phyloP scores from a whole-genome alignment of 1,284 basidiomycete species.

The Farysia itapuensis region DNA sequence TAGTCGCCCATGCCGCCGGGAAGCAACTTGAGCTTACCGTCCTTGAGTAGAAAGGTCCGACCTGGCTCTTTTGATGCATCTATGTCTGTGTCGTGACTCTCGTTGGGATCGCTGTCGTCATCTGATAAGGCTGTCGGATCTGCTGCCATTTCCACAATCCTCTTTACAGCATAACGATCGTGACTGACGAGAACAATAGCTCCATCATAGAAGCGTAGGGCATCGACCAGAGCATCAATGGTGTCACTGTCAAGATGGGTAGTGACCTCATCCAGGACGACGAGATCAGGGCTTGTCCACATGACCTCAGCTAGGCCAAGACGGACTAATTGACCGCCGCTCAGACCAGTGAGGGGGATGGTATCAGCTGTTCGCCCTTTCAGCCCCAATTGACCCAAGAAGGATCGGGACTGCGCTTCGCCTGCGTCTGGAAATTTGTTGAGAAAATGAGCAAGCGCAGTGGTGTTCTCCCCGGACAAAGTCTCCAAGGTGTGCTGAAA shows the following conservation, averaged over 20 bases:
- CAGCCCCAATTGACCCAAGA: constrained; percentile 62
- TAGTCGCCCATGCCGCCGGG: constrained; percentile 63
- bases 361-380: constrained; percentile 43
- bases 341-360: constrained; percentile 22
- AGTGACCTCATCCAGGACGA: constrained; percentile 47
- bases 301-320: constrained; percentile 42
- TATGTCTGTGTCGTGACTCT: constrained; percentile 35
- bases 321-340: constrained; percentile 66
- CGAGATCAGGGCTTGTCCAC: constrained; percentile 40
- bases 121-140: constrained; percentile 10
- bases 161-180: constrained; percentile 64
- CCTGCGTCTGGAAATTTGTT: constrained; percentile 10
- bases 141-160: constrained; percentile 27
- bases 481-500: constrained; percentile 61
- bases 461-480: constrained; percentile 12
- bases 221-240: constrained; percentile 67
- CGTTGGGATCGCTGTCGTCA: constrained; percentile 39
- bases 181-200: constrained; percentile 71
- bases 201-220: constrained; percentile 67
- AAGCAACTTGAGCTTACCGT: constrained; percentile 62
- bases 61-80: constrained; percentile 54
- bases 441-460: constrained; percentile 63
- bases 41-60: constrained; percentile 63
- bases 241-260: constrained; percentile 72
- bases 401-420: constrained; percentile 49